Evolutionary conservation across 176 grass and related monocot genomes (phyloP), one percentile per base, ranked within the genome.

Genomic region (Echinochloa phyllopogon): DNA sequence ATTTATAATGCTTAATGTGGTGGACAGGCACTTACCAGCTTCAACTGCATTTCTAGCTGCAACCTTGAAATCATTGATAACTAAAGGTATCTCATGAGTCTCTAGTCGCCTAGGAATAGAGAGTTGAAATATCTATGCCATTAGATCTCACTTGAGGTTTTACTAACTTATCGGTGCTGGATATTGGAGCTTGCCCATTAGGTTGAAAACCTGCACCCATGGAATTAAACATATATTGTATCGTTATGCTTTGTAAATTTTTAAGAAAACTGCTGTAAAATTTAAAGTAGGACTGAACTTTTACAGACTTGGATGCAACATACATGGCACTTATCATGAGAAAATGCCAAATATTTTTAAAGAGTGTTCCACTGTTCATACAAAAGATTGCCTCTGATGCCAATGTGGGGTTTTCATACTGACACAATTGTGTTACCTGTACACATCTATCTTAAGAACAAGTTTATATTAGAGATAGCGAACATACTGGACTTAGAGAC

Each of bases 31-130:
- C 48, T 91, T 72, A 89, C 92, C 89, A 55, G 89, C 89, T 69
- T 94, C 81, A 47, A 92, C 66, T 55, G 92, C 89, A 89, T 94
- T 94, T 84, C 81, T 89, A 50, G 92, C 89, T 23, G 92, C 89
- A 10, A 71, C 74, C 80, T 87, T 91, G 45, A 85, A 94, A 86
- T 90, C 84, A 16, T 89, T 89, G 82, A 94, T 10, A 15, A 94
- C 27, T 5, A 36, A 70, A 83, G 87, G 83, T 23, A 94, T 94
- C 51, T 94, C 87, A 62, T 79, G 73, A 7, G 66, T 87, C 24
- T 78, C 77, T 80, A 94, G 75, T 79, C 67, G 40, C 44, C 81
- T 85, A 15, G 89, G 92, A 78, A 61, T 58, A 48, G 87, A 82
- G 44, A 60, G 39, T 69, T 37, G 44, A 18, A 10, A 72, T 18